Percentiles rank a stretch among this genome's conserved stretches.
Conservation (phyloP, 257 asterid genomes). For the Solanum pimpinellifolium region DNA sequence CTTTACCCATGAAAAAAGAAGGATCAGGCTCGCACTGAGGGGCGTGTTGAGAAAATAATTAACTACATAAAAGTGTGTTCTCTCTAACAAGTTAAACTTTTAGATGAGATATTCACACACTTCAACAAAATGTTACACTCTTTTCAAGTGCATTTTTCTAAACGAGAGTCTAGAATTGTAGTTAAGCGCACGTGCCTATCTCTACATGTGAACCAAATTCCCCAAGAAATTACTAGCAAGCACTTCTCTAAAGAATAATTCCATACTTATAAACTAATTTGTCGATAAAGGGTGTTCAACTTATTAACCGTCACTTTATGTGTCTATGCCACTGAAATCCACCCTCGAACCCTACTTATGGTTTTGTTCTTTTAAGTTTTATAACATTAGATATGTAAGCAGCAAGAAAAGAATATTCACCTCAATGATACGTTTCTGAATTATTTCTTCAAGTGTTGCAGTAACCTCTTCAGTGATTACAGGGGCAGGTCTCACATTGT, state of each 20-base stretch:
- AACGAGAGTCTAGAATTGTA: neutral
- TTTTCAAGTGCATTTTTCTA: neutral
- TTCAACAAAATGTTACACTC: neutral
- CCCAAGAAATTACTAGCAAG: neutral
- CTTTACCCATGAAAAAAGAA: neutral
- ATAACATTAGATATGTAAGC: no score
- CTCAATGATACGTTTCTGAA: conserved; percentile 72
- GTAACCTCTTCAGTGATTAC: conserved; percentile 77
- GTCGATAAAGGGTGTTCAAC: no score
- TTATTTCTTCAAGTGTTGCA: conserved; percentile 77
- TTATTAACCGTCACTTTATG: no score
- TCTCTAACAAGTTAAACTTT: neutral
- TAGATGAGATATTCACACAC: neutral
- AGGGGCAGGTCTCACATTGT: conserved; percentile 86
- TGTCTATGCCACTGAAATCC: no score
- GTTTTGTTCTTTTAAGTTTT: no score
- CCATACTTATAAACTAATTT: no score
- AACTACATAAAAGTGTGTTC: neutral
- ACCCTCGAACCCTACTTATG: no score
- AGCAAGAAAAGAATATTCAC: conserved; percentile 17
- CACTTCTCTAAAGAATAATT: neutral
- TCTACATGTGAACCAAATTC: neutral
- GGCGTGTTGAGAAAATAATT: neutral
- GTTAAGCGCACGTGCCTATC: neutral
- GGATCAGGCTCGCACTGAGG: neutral